A percentile compares a stretch with the other conserved stretches of the same genome.
Evolutionary conservation across 768 basidiomycete species (phyloP).

Genomic region (Hydnum rufescens): DNA sequence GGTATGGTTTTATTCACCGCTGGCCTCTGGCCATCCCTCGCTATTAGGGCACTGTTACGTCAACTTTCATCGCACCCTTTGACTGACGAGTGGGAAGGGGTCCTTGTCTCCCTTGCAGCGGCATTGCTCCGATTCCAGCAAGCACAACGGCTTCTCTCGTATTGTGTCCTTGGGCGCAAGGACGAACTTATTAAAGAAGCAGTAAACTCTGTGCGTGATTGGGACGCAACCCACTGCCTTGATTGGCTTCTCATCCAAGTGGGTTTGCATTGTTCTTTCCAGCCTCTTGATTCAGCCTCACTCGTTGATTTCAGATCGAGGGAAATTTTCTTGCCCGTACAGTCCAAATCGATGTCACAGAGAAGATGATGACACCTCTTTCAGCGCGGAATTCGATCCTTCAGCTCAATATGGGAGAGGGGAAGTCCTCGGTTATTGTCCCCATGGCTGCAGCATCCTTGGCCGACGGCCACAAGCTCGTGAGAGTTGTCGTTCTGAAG

Average conservation of each 20-base stretch:
- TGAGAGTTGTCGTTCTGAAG: constrained; percentile 32
- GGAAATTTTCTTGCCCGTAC: constrained; percentile 25
- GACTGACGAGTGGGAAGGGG: too few species aligned
- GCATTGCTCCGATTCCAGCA: too few species aligned
- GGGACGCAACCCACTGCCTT: background rate
- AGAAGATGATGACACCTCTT: constrained; percentile 28
- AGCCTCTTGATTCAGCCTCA: background rate
- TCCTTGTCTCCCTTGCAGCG: too few species aligned
- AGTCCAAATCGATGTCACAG: constrained; percentile 24
- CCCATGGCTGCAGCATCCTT: constrained; percentile 25
- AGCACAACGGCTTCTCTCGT: too few species aligned
- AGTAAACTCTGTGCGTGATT: too few species aligned
- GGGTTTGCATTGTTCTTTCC: background rate
- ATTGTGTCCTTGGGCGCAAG: too few species aligned
- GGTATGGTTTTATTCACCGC: too few species aligned
- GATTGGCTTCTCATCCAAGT: constrained; percentile 1
- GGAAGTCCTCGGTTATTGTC: constrained; percentile 33
- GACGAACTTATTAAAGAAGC: too few species aligned
- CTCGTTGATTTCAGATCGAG: constrained; percentile 23
- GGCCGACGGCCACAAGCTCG: constrained; percentile 25
- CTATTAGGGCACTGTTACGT: too few species aligned
- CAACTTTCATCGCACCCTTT: too few species aligned
- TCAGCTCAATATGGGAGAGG: constrained; percentile 42
- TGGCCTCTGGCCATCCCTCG: too few species aligned
- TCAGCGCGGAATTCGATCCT: constrained; percentile 21